These are phyloP conservation scores for Fagus crenata DNA, from an alignment of 306 rosid species.

Conservation along the genomic window DNA sequence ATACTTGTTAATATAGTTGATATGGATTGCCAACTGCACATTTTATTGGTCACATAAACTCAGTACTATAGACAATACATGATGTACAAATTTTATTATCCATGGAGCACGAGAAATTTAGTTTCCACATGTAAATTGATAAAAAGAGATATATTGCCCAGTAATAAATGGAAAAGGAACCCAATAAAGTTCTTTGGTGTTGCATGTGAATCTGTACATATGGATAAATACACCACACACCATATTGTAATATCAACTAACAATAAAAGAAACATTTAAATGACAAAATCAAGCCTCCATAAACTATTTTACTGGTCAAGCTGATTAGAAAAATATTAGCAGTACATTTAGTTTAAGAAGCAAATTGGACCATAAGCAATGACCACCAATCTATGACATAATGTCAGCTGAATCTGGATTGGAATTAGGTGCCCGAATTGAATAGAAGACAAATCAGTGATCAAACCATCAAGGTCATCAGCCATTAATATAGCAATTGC, in stretches of 20 bases:
- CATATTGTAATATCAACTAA: not conserved
- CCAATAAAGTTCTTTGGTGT: not conserved
- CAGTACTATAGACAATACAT: not conserved
- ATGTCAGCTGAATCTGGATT: not conserved
- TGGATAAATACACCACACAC: not conserved
- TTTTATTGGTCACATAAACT: not conserved
- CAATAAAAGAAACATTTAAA: not conserved
- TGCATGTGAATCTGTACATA: not conserved
- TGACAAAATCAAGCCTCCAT: not conserved
- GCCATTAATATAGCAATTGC: not conserved
- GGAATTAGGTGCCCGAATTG: not conserved
- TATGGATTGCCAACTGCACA: not conserved
- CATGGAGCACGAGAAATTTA: not conserved
- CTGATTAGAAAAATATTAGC: not conserved
- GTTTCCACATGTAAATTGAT: not conserved
- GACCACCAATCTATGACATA: not conserved
- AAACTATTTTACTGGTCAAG: not conserved
- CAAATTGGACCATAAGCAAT: not conserved
- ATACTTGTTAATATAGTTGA: not conserved
- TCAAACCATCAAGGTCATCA: constrained; percentile 1
- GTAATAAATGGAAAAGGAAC: not conserved
- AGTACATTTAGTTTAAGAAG: not conserved
- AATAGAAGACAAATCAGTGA: not conserved
- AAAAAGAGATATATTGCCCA: not conserved
- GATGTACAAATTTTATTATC: not conserved